These are phyloP conservation scores for Schwanniomyces vanrijiae DNA, from an alignment of 805 yeast genomes.

Conservation along the genomic window DNA sequence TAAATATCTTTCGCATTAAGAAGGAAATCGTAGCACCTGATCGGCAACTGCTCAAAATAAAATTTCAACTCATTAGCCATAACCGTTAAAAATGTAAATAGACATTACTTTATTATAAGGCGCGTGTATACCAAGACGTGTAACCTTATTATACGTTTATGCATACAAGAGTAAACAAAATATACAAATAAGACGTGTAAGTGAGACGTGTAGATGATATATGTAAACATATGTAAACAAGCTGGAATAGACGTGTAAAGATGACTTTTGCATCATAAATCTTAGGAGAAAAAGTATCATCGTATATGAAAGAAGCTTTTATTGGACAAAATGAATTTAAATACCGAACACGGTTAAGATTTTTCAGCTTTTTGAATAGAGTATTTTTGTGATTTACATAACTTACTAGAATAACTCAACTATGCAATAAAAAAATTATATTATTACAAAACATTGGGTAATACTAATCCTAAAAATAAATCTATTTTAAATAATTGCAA, in stretches of 20 bases:
- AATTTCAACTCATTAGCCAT: background rate
- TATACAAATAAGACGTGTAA: background rate
- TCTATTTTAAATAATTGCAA: too few species aligned
- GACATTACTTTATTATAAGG: background rate
- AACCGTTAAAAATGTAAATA: background rate
- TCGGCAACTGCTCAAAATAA: background rate
- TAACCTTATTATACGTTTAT: background rate
- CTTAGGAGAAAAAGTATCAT: background rate
- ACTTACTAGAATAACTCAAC: too few species aligned
- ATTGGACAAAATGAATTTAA: background rate
- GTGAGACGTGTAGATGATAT: background rate
- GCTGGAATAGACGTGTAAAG: background rate
- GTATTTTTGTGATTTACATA: too few species aligned
- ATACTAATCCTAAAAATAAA: too few species aligned
- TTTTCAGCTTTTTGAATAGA: too few species aligned
- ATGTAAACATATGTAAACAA: background rate
- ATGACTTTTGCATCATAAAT: too few species aligned
- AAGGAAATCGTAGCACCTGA: background rate
- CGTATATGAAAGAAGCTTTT: background rate
- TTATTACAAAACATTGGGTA: too few species aligned
- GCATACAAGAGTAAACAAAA: background rate
- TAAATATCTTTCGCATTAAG: background rate
- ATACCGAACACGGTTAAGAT: background rate
- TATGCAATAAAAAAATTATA: too few species aligned
- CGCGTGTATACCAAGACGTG: background rate